Evolutionary conservation across 2,329 filamentous ascomycete genomes (phyloP).

Genomic region (Arthrobotrys sinensis): DNA sequence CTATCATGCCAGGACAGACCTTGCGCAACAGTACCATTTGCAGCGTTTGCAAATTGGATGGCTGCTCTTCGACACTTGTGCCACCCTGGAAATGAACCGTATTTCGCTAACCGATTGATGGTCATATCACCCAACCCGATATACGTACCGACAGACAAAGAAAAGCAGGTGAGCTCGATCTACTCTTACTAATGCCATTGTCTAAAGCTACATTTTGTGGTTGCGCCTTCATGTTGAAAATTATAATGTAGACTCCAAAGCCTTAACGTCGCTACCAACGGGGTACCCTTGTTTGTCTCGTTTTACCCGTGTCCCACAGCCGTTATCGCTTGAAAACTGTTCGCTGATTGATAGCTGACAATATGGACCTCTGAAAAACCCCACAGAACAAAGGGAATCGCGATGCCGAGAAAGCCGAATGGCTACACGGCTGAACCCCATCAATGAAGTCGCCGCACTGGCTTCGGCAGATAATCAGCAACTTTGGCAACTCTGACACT

Average conservation of each 20-base stretch:
- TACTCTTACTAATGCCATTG: not conserved
- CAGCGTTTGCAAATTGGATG: constrained; percentile 6
- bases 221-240: constrained; percentile 2
- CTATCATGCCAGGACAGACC: constrained; percentile 1
- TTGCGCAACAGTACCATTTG: not conserved
- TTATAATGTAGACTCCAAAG: constrained; percentile 9
- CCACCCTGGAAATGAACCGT: constrained; percentile 3
- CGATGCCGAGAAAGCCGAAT: constrained; percentile 52
- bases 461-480: constrained; percentile 28
- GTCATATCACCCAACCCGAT: not conserved
- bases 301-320: constrained; percentile 42
- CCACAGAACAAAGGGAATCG: constrained; percentile 44
- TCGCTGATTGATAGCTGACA: constrained; percentile 49
- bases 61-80: not conserved
- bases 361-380: constrained; percentile 3
- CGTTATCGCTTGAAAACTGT: constrained; percentile 40
- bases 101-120: constrained; percentile 13
- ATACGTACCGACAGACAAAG: constrained; percentile 9
- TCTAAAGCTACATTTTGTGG: not conserved
- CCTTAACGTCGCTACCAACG: constrained; percentile 29
- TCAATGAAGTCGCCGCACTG: constrained; percentile 21
- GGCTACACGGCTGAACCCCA: constrained; percentile 33
- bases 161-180: constrained; percentile 28
- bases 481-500: not conserved
- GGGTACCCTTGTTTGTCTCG: constrained; percentile 47